These are phyloP conservation scores for Coemansia sp. DNA, from an alignment of 192 early-diverging fungal species.

Conservation along the genomic window DNA sequence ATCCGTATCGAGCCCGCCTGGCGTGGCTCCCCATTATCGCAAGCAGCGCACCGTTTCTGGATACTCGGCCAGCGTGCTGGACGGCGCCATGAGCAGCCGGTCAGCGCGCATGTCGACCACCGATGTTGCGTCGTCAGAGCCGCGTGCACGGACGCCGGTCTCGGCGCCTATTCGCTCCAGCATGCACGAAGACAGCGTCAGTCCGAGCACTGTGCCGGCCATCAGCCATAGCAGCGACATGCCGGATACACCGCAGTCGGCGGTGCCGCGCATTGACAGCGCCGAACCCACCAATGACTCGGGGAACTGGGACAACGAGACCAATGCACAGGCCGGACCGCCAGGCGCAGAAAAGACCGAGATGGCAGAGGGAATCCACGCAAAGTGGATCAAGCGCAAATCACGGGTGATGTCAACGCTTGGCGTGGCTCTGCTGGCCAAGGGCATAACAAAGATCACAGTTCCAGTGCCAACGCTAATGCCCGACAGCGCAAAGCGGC, in stretches of 20 bases:
- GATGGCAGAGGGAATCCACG: conserved; percentile 2
- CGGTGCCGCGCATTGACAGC: conserved; percentile 2
- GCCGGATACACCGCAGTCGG: conserved; percentile 26
- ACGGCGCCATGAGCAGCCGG: not conserved
- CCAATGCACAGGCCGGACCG: conserved; percentile 16
- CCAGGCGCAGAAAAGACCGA: not conserved
- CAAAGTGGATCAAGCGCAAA: conserved; percentile 54
- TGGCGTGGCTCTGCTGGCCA: conserved; percentile 19
- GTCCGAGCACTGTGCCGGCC: not conserved
- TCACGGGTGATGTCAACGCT: conserved; percentile 43
- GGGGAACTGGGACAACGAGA: conserved; percentile 6
- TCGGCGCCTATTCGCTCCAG: conserved; percentile 20
- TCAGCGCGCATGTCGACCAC: conserved; percentile 19
- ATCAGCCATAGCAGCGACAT: not conserved
- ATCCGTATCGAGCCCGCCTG: conserved; percentile 38
- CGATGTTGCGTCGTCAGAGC: conserved; percentile 7
- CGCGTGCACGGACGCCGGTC: conserved; percentile 18
- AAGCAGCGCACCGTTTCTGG: conserved; percentile 32
- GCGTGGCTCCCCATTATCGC: conserved; percentile 8
- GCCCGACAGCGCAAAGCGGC: conserved; percentile 6
- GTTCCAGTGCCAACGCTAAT: conserved; percentile 19
- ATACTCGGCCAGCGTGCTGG: conserved; percentile 15
- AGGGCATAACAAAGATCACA: conserved; percentile 20
- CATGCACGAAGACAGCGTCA: not conserved
- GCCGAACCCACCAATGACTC: not conserved